Evolutionary conservation across 164 flowering plant genomes (phyloP), one percentile per base, ranked within the genome.

Genomic region (Aristolochia fimbriata): DNA sequence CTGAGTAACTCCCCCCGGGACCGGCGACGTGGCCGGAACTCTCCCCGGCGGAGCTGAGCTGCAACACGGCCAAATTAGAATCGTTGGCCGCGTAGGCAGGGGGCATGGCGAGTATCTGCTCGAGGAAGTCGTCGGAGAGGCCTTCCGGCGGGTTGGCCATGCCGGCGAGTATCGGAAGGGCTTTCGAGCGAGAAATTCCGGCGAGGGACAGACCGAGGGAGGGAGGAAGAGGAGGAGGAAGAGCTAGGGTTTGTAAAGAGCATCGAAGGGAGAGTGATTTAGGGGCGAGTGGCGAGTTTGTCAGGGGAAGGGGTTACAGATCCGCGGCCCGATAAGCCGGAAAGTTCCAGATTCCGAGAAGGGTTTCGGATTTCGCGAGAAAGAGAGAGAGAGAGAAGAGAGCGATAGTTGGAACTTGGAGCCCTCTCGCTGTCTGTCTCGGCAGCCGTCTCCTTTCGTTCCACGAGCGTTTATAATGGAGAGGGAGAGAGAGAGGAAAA

Each of bases 91-190:
- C 62, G 73, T 80, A 59, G 53, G 68, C 71, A 1, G 76, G 3
- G 3, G 83, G 90, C 57, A 82, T 72, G 15, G 87, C 81, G 41
- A 91, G 80, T 58, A 91, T 80, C 71, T 87, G 93, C 65, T 86
- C 91, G 43, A 91, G 62, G 73, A 91, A 91, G 55, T 91, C 97
- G 65, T 88, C 97, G 14, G 75, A 45, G 0, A 87, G 66, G 20
- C 80, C 70, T 24, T 83, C 88, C n/a, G 78, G 64, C 14, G 76
- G 81, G 67, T 84, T 82, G 3, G 93, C 83, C 92, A 83, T 88
- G 59, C 59, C 61, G 19, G 47, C 19, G 48, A 24, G 17, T 57
- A 57, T 60, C 52, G 17, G 41, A 33, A 53, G 51, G 25, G 10
- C 27, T 3, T n/a, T 20, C 12, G 43, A 43, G 20, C 14, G 27